A percentile compares a stretch with the other conserved stretches of the same genome.
Evolutionary conservation across 768 basidiomycete genomes (phyloP).

Genomic region (Pluteus cervinus): DNA sequence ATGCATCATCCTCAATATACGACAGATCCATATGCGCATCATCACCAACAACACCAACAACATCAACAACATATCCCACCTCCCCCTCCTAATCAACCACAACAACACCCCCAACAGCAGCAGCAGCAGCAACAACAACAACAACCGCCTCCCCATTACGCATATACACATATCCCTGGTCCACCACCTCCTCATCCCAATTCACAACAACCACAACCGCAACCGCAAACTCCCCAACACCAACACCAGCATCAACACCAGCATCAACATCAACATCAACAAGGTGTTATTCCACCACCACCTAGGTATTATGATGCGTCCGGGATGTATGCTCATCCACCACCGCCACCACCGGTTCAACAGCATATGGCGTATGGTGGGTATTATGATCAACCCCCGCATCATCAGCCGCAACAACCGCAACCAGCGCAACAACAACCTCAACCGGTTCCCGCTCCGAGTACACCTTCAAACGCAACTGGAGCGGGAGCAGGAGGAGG

Average conservation of each 20-base stretch:
- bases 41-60: constrained; percentile 11
- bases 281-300: constrained; percentile 16
- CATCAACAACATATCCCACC: constrained; percentile 9
- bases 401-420: constrained; percentile 21
- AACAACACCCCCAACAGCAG: constrained; percentile 7
- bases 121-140: constrained; percentile 7
- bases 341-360: constrained; percentile 15
- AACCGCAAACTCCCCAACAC: constrained; percentile 12
- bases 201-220: constrained; percentile 13
- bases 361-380: constrained; percentile 10
- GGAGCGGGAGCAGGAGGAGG: too few relatives aligned
- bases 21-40: constrained; percentile 13
- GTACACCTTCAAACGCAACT: too few relatives aligned
- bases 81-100: constrained; percentile 5
- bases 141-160: background rate
- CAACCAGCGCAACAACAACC: constrained; percentile 19
- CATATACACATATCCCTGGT: constrained; percentile 7
- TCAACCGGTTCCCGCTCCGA: constrained; percentile 13
- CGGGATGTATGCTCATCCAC: constrained; percentile 19
- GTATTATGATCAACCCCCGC: constrained; percentile 16
- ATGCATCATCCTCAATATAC: constrained; percentile 8
- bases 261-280: constrained; percentile 13
- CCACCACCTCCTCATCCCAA: constrained; percentile 10
- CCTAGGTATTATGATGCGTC: constrained; percentile 21
- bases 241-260: constrained; percentile 16